Evolutionary conservation across 1,139 yeast genomes (phyloP).

Genomic region (Magnusiomyces starmeri): DNA sequence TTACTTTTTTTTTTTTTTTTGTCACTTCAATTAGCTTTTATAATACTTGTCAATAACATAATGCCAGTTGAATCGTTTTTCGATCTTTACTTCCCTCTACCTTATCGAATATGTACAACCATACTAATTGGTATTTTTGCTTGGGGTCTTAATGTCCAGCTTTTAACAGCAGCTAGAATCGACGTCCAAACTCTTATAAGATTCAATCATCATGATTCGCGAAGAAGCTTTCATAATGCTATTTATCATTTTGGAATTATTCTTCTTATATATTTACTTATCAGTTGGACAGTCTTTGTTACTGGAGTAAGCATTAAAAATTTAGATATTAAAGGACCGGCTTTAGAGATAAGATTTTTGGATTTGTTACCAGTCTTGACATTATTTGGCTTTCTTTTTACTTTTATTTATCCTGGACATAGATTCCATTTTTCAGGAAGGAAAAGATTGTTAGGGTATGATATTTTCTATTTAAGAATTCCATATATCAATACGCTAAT

Average conservation of each 20-base stretch:
- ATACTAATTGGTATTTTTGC: conserved; percentile 43
- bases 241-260: conserved; percentile 25
- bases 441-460: conserved; percentile 20
- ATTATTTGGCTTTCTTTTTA: conserved; percentile 26
- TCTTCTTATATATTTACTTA: conserved; percentile 16
- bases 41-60: neutral
- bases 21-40: neutral
- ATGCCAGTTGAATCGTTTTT: conserved; percentile 22
- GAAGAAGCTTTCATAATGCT: conserved; percentile 21
- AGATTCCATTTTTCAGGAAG: conserved; percentile 27
- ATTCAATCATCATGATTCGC: conserved; percentile 18
- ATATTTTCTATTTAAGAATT: no score
- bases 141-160: conserved; percentile 42
- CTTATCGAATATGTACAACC: conserved; percentile 42
- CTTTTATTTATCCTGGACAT: conserved; percentile 27
- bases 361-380: conserved; percentile 36
- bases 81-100: conserved; percentile 41
- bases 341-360: conserved; percentile 3
- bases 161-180: conserved; percentile 35
- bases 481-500: neutral
- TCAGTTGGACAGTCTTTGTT: conserved; percentile 14
- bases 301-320: neutral
- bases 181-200: conserved; percentile 39
- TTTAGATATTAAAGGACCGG: neutral
- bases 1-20: neutral